Conservation (phyloP, 371 early-diverging fungal genomes). For the Mucor irregularis region DNA sequence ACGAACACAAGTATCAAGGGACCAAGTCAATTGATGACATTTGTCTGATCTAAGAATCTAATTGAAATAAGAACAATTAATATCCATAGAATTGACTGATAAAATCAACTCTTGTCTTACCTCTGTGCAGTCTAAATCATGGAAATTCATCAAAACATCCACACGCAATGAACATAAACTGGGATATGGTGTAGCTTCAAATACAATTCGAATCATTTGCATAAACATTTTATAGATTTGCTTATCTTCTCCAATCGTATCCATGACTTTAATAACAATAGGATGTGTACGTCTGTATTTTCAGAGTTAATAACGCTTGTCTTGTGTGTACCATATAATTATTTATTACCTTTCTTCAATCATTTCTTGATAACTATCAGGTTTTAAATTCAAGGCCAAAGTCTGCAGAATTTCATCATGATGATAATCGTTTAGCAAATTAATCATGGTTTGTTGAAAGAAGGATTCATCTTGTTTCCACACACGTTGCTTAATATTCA, state of each 20-base stretch:
- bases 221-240: slow-evolving; percentile 62
- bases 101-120: too few relatives aligned
- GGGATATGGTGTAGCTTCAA: slow-evolving; percentile 58
- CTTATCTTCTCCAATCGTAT: slow-evolving; percentile 55
- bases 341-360: slow-evolving; percentile 45
- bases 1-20: slow-evolving; percentile 67
- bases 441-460: slow-evolving; percentile 42
- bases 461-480: slow-evolving; percentile 52
- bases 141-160: slow-evolving; percentile 71
- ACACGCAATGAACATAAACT: slow-evolving; percentile 66
- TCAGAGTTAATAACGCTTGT: neutral
- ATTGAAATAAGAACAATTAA: neutral
- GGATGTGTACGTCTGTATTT: slow-evolving; percentile 54
- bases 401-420: slow-evolving; percentile 38
- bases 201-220: slow-evolving; percentile 58
- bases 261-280: slow-evolving; percentile 50
- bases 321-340: neutral
- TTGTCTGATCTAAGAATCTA: slow-evolving; percentile 45
- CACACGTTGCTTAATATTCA: slow-evolving; percentile 45
- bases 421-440: slow-evolving; percentile 46
- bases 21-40: slow-evolving; percentile 67
- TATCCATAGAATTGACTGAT: too few relatives aligned
- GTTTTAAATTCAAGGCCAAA: slow-evolving; percentile 51
- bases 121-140: slow-evolving; percentile 53
- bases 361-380: slow-evolving; percentile 49